Conservation (phyloP, 2,329 filamentous ascomycete species). For the Colletotrichum sp. region DNA sequence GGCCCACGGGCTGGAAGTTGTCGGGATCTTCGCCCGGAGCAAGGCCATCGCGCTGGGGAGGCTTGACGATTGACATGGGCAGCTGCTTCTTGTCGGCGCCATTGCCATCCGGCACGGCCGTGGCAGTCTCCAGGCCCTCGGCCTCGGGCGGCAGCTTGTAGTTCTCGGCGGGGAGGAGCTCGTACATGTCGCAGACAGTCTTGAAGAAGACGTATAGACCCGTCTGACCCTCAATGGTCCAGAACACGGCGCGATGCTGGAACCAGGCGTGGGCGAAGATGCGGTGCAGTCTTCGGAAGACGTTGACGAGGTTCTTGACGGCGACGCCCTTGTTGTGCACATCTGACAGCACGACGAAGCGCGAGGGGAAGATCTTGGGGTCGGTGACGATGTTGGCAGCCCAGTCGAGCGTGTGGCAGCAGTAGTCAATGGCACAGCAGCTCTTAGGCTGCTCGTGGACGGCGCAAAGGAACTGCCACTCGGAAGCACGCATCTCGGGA, state of each 20-base stretch:
- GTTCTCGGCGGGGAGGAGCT: conserved; percentile 88
- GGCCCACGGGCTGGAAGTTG: conserved; percentile 57
- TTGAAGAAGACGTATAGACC: conserved; percentile 97
- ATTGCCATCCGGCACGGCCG: conserved; percentile 45
- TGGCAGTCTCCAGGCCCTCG: conserved; percentile 73
- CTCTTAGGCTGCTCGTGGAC: conserved; percentile 96
- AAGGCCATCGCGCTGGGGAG: conserved; percentile 31
- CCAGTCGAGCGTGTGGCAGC: conserved; percentile 98
- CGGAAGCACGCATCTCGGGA: conserved; percentile 96
- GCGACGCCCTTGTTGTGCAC: conserved; percentile 67
- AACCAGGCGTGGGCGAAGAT: conserved; percentile 99
- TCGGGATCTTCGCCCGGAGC: conserved; percentile 45
- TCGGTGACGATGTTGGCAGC: conserved; percentile 93
- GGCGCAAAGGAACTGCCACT: conserved; percentile 99
- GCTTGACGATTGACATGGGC: conserved; percentile 39
- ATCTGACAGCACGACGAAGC: conserved; percentile 66
- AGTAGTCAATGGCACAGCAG: conserved; percentile 98
- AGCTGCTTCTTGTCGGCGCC: conserved; percentile 28
- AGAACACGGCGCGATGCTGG: conserved; percentile 93
- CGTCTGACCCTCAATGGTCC: conserved; percentile 89
- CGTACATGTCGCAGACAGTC: conserved; percentile 92
- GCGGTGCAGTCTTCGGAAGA: conserved; percentile 90
- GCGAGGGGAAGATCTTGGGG: conserved; percentile 92
- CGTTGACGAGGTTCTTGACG: conserved; percentile 87
- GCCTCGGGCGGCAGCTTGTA: conserved; percentile 95